phyloP scores from a whole-genome alignment of 2,329 filamentous ascomycete genomes.

The Calonectria honghensis region DNA sequence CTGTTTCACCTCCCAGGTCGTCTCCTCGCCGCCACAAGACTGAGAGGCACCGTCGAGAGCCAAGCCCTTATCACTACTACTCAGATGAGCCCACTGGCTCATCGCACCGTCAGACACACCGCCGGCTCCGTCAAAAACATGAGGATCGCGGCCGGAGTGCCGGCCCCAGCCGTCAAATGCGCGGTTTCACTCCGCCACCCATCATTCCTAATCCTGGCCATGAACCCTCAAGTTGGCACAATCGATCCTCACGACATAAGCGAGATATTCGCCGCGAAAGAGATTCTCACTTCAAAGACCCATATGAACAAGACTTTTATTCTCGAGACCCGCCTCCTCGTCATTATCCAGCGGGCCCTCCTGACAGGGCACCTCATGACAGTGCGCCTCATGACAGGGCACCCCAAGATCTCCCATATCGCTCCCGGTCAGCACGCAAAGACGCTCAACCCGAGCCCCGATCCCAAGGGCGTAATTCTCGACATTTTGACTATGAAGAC shows the following conservation, averaged over 20 bases:
- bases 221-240: constrained; percentile 47
- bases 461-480: constrained; percentile 41
- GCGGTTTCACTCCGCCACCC: constrained; percentile 45
- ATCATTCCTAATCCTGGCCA: constrained; percentile 45
- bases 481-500: constrained; percentile 46
- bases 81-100: constrained; percentile 43
- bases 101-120: constrained; percentile 35
- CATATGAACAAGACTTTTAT: constrained; percentile 30
- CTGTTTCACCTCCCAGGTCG: constrained; percentile 33
- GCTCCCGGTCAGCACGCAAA: constrained; percentile 39
- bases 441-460: constrained; percentile 43
- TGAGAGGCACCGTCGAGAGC: constrained; percentile 46
- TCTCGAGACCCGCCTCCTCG: constrained; percentile 19
- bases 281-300: constrained; percentile 33
- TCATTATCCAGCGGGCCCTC: constrained; percentile 25
- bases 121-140: constrained; percentile 40
- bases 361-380: constrained; percentile 36
- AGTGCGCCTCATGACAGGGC: constrained; percentile 31
- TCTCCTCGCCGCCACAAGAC: constrained; percentile 52
- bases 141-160: constrained; percentile 52
- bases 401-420: constrained; percentile 42
- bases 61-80: constrained; percentile 44
- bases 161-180: constrained; percentile 42
- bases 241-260: constrained; percentile 45
- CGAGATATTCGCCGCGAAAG: constrained; percentile 35